These are phyloP conservation scores for Strigomonas galati DNA, from an alignment of 208 protist species.

Conservation along the genomic window DNA sequence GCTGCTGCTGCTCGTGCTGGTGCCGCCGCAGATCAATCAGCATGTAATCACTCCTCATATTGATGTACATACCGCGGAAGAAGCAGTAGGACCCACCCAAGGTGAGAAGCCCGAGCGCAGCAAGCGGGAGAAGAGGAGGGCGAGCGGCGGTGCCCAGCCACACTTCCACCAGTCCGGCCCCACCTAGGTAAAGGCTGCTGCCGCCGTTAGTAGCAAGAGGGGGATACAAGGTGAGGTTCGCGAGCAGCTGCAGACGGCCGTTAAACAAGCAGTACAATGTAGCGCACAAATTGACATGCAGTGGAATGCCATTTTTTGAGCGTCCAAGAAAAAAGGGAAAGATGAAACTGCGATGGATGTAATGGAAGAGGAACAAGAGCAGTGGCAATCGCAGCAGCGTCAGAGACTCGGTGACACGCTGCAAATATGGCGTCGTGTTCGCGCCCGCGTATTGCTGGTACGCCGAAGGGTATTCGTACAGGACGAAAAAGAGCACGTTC, in stretches of 20 bases:
- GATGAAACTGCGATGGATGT: conserved; percentile 62
- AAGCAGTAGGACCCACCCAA: conserved; percentile 34
- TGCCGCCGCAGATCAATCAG: conserved; percentile 31
- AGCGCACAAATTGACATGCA: conserved; percentile 49
- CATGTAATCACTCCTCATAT: conserved; percentile 53
- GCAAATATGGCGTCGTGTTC: conserved; percentile 10
- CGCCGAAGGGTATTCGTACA: conserved; percentile 40
- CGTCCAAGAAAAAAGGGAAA: conserved; percentile 48
- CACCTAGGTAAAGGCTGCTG: not conserved
- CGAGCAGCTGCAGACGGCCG: conserved; percentile 68
- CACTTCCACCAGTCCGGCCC: not conserved
- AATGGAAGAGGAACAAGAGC: conserved; percentile 69
- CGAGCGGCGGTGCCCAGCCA: not conserved
- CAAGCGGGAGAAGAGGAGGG: not conserved
- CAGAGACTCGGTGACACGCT: conserved; percentile 16
- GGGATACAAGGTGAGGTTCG: conserved; percentile 20
- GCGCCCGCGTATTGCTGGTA: conserved; percentile 22
- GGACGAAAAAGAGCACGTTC: conserved; percentile 58
- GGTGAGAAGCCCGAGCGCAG: conserved; percentile 10
- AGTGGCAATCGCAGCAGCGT: conserved; percentile 33
- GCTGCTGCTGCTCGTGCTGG: not conserved
- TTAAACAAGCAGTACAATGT: conserved; percentile 80
- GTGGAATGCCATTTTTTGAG: conserved; percentile 24
- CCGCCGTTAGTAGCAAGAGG: not conserved
- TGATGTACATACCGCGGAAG: conserved; percentile 46